These are phyloP conservation scores for Nemania diffusa DNA, from an alignment of 2,329 filamentous ascomycete species.

Conservation along the genomic window DNA sequence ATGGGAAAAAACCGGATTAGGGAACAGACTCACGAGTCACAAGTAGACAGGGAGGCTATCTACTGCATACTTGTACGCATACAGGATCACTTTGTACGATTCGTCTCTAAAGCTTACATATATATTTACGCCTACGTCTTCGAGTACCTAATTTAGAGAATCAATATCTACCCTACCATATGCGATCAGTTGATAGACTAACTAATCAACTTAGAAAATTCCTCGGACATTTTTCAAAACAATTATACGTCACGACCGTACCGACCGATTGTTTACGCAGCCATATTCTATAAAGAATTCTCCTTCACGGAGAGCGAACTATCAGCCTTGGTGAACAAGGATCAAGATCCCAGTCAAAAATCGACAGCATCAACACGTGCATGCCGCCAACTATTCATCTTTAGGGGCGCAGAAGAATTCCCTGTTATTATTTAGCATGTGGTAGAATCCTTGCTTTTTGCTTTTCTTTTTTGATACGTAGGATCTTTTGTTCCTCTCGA, in stretches of 20 bases:
- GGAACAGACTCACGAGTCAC: too few relatives aligned
- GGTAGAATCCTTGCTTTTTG: slow-evolving; percentile 22
- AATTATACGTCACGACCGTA: background rate
- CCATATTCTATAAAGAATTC: background rate
- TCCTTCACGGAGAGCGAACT: background rate
- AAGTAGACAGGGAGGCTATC: too few relatives aligned
- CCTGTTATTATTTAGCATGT: slow-evolving; percentile 1
- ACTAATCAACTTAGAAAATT: background rate
- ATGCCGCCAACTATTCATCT: background rate
- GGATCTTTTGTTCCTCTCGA: too few relatives aligned
- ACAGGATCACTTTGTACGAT: too few relatives aligned
- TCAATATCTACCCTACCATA: background rate
- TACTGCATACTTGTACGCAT: too few relatives aligned
- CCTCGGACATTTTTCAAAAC: background rate
- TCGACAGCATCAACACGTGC: background rate
- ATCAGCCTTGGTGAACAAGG: background rate
- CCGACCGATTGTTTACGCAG: background rate
- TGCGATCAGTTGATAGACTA: background rate
- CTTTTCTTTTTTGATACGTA: too few relatives aligned
- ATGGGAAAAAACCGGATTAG: background rate
- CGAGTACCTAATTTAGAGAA: too few relatives aligned
- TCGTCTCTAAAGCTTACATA: background rate
- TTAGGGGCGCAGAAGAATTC: background rate
- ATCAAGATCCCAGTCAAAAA: background rate
- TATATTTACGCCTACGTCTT: too few relatives aligned